A percentile compares a stretch with the other conserved stretches of the same genome.
phyloP scores from a whole-genome alignment of 768 basidiomycete species.

The Tylopilus plumbeoviolaceoides region DNA sequence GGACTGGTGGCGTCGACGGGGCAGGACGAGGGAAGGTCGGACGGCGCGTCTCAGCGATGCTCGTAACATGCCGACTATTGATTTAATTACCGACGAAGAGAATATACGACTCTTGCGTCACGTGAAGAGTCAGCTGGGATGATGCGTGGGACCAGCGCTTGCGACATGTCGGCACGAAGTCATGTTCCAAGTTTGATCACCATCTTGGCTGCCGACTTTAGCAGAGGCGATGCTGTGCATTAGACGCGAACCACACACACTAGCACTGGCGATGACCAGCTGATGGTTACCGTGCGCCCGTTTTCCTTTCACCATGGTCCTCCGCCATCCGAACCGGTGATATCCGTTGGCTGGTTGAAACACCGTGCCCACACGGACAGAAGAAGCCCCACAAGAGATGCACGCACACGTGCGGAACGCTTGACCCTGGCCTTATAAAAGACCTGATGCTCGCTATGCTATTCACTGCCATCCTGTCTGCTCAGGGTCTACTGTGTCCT shows the following conservation, averaged over 20 bases:
- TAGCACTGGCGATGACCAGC: background rate
- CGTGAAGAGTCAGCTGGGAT: background rate
- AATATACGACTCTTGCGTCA: background rate
- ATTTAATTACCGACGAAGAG: too few relatives aligned
- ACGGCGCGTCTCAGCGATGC: background rate
- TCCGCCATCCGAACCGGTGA: background rate
- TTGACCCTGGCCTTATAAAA: conserved; percentile 17
- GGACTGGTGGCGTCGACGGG: conserved; percentile 16
- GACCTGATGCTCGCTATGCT: background rate
- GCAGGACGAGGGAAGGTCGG: background rate
- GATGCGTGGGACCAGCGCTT: background rate
- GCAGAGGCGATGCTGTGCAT: too few relatives aligned
- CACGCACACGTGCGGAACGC: conserved; percentile 14
- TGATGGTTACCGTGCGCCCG: background rate
- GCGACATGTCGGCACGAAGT: background rate
- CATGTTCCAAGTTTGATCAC: too few relatives aligned
- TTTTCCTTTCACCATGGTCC: background rate
- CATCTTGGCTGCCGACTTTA: too few relatives aligned
- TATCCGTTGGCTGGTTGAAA: conserved; percentile 1
- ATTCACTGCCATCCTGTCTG: conserved; percentile 1
- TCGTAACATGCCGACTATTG: conserved; percentile 10
- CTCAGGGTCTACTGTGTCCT: background rate
- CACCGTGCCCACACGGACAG: background rate
- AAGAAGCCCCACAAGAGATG: background rate
- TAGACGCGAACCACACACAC: background rate